Evolutionary conservation across 176 grass and related monocot species (phyloP).

Genomic region (Oryza australiensis): DNA sequence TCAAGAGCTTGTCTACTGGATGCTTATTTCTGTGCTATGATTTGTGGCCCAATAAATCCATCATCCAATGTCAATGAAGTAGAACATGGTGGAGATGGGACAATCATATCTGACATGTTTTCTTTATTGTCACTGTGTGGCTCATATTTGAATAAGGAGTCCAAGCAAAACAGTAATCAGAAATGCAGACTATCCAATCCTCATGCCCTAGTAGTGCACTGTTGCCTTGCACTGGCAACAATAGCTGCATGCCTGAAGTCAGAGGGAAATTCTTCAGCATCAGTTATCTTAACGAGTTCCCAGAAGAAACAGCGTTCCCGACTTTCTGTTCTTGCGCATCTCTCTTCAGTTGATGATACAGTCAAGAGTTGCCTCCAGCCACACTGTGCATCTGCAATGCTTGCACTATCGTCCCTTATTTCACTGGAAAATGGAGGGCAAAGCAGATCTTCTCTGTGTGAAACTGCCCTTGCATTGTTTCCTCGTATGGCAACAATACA

Average conservation of each 20-base stretch:
- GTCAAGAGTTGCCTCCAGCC: constrained; percentile 72
- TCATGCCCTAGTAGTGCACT: constrained; percentile 69
- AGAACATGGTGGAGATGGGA: constrained; percentile 78
- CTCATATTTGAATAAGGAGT: constrained; percentile 82
- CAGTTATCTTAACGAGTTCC: constrained; percentile 56
- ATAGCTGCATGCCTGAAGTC: constrained; percentile 60
- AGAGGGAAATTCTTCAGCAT: constrained; percentile 54
- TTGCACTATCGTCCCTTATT: constrained; percentile 62
- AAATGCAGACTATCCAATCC: constrained; percentile 89
- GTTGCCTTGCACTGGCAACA: constrained; percentile 67
- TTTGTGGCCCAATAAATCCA: constrained; percentile 58
- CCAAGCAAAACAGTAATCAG: constrained; percentile 62
- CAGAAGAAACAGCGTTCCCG: constrained; percentile 68
- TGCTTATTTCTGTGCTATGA: constrained; percentile 54
- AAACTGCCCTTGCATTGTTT: constrained; percentile 74
- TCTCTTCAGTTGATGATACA: constrained; percentile 75
- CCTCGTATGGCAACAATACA: constrained; percentile 91
- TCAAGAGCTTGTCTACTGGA: constrained; percentile 76
- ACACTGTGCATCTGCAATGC: constrained; percentile 80
- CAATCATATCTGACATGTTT: constrained; percentile 82
- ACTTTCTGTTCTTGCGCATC: constrained; percentile 73
- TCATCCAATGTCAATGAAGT: constrained; percentile 42
- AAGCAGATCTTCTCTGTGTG: constrained; percentile 60
- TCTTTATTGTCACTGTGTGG: constrained; percentile 74
- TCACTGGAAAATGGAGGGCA: constrained; percentile 67